Base-by-base conservation (phyloP, 371 early-diverging fungal genomes). In the Rhizopus delemar region DNA sequence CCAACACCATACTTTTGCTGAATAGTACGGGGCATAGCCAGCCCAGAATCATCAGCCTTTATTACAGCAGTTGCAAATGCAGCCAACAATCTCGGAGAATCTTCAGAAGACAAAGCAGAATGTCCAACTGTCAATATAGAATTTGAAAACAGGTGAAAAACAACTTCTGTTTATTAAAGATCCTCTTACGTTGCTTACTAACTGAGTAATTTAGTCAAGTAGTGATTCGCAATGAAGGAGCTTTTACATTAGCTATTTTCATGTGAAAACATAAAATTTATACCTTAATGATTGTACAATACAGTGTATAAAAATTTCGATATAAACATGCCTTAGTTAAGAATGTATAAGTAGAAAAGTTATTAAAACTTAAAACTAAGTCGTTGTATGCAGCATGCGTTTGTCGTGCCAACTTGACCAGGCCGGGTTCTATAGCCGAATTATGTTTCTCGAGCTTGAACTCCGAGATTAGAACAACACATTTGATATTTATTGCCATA, bases 221-320 rank as follows among this genome's bases (percentile, higher is more conserved):
- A 3, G 59, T 79, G 15, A 69, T 79, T 51, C 74, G 77, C 8
- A 72, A 73, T 32, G 73, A 76, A 63, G 80, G 75, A 11, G 53
- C 58, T 6, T 79, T 76, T 63, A 76, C 80, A 5, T 62, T 79
- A 8, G 75, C 80, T 22, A 71, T 79, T 16, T 79, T 71, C 46
- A 72, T 69, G 67, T 78, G 65, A 63, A 38, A 54, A 22, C 50
- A 35, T 8, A 53, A 28, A 52, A 15, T 32, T 15, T 45, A 41
- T 15, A n/a, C 2, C 11, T 39, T 53, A 11, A 16, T 52, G 22
- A 6, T 36, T 36, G 22, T 22, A 22, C 2, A 22, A 22, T 22
- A 22, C 22, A 22, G 22, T 22, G 22, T 22, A 22, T 22, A 22
- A 22, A 22, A 2, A 22, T 22, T 22, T 22, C 22, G 22, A 22